Conservation (phyloP, 176 grass and related monocot genomes). For the Hyparrhenia diplandra region DNA sequence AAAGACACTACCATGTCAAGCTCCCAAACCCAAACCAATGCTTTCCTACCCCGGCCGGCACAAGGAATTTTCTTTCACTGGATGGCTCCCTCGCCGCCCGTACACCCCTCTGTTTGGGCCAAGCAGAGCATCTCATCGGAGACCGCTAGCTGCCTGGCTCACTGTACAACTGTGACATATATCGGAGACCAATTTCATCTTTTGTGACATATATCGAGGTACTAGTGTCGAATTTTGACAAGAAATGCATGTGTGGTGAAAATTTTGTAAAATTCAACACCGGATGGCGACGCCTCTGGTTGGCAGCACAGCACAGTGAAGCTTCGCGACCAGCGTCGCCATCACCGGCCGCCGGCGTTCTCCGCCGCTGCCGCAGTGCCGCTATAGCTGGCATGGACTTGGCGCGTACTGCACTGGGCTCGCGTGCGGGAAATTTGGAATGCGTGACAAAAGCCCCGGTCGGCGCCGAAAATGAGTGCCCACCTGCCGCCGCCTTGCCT, state of each 20-base stretch:
- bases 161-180: neutral
- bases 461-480: neutral
- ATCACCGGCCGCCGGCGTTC: slow-evolving; percentile 23
- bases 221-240: slow-evolving; percentile 26
- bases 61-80: neutral
- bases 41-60: neutral
- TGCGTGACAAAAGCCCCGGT: neutral
- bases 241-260: neutral
- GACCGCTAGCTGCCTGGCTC: neutral
- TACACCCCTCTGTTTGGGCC: neutral
- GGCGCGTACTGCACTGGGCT: too few relatives aligned
- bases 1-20: neutral
- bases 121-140: neutral
- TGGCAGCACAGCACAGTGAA: slow-evolving; percentile 28
- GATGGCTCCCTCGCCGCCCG: neutral
- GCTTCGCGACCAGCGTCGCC: slow-evolving; percentile 22
- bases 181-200: neutral
- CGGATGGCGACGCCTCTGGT: slow-evolving; percentile 1
- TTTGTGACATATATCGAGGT: neutral
- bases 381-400: slow-evolving; percentile 5
- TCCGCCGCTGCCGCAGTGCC: slow-evolving; percentile 15
- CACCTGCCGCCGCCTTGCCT: neutral
- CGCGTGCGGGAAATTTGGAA: slow-evolving; percentile 2
- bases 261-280: neutral
- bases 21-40: neutral